Evolutionary conservation across 2,329 filamentous ascomycete species (phyloP).

Genomic region (Neofusicoccum parvum): DNA sequence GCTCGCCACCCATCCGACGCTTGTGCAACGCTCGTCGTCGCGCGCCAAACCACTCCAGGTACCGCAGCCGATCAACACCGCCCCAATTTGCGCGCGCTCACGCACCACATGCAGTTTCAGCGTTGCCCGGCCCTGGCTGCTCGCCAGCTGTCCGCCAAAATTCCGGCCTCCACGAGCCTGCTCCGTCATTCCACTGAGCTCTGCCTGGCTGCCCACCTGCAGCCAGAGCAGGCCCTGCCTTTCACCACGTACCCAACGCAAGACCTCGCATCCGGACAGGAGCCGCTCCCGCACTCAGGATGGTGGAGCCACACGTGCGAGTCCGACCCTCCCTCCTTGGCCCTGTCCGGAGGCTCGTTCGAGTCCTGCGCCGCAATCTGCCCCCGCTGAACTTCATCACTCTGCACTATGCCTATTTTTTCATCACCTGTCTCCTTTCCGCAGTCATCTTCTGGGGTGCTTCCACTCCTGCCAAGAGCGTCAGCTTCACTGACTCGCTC

Average conservation of each 20-base stretch:
- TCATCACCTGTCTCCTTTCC: constrained; percentile 56
- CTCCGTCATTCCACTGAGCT: neutral
- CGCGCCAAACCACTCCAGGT: neutral
- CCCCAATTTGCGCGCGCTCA: neutral
- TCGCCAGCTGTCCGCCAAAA: constrained; percentile 3
- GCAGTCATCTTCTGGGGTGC: constrained; percentile 65
- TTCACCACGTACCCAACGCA: constrained; percentile 16
- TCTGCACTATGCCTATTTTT: constrained; percentile 69
- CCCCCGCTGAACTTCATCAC: constrained; percentile 63
- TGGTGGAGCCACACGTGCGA: constrained; percentile 22
- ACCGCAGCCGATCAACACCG: neutral
- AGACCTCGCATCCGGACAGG: constrained; percentile 18
- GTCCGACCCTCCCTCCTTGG: constrained; percentile 22
- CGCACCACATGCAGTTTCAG: neutral
- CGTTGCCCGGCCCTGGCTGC: neutral
- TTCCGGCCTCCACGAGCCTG: neutral
- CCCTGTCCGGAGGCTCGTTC: constrained; percentile 26
- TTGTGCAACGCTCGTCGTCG: constrained; percentile 8
- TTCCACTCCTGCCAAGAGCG: constrained; percentile 53
- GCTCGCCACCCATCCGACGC: neutral
- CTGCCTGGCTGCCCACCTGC: constrained; percentile 20
- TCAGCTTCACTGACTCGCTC: constrained; percentile 66
- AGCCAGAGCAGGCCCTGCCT: constrained; percentile 12
- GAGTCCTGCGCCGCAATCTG: constrained; percentile 27
- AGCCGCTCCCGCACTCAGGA: constrained; percentile 21